Evolutionary conservation across 352 stramenopile species (phyloP).

Genomic region (Pythium rishiriense): DNA sequence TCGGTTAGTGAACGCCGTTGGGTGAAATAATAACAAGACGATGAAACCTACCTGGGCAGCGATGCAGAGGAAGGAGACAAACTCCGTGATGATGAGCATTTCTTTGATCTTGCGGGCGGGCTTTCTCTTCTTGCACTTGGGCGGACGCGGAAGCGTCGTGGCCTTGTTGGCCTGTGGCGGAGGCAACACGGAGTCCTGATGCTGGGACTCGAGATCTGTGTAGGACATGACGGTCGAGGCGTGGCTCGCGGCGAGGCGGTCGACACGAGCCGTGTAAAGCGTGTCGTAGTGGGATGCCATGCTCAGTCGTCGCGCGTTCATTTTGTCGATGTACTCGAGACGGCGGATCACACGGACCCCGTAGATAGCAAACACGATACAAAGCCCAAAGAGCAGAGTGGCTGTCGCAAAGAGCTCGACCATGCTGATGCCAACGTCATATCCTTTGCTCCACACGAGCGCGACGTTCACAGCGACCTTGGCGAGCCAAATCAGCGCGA

Average conservation of each 20-base stretch:
- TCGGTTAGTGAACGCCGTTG: too few relatives aligned
- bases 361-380: conserved; percentile 32
- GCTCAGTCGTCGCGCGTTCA: conserved; percentile 25
- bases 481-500: conserved; percentile 39
- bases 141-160: conserved; percentile 8
- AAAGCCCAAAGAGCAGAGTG: conserved; percentile 27
- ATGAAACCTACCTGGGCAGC: conserved; percentile 34
- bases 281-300: conserved; percentile 26
- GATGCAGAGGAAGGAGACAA: conserved; percentile 40
- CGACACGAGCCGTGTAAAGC: conserved; percentile 16
- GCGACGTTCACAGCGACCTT: conserved; percentile 35
- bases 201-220: conserved; percentile 15
- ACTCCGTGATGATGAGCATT: conserved; percentile 50
- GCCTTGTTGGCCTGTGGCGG: conserved; percentile 9
- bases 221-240: conserved; percentile 17
- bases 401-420: conserved; percentile 34
- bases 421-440: conserved; percentile 29
- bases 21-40: neutral
- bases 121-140: conserved; percentile 29
- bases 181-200: neutral
- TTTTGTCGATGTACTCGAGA: conserved; percentile 45
- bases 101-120: conserved; percentile 42
- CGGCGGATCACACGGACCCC: conserved; percentile 39
- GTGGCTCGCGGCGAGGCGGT: conserved; percentile 10
- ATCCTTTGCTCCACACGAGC: conserved; percentile 40